Conservation (phyloP, 2,329 filamentous ascomycete genomes). For the Colletotrichum sp. region DNA sequence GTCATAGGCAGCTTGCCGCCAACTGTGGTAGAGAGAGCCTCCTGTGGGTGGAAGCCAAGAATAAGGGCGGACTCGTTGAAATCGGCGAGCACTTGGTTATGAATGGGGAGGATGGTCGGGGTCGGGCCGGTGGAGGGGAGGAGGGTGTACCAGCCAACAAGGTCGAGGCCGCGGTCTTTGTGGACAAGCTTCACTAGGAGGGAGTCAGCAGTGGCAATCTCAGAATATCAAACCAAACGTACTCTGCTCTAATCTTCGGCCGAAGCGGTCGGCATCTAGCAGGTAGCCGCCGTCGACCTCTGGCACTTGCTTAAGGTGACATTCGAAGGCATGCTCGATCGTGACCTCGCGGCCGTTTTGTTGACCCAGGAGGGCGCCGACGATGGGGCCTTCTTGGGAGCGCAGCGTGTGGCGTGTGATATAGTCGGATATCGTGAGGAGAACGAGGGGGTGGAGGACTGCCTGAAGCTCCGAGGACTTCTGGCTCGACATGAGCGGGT, state of each 20-base stretch:
- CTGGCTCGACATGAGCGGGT: slow-evolving; percentile 68
- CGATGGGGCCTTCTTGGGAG: slow-evolving; percentile 74
- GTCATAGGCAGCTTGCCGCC: slow-evolving; percentile 87
- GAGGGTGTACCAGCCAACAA: slow-evolving; percentile 93
- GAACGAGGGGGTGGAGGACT: slow-evolving; percentile 89
- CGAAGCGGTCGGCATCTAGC: slow-evolving; percentile 76
- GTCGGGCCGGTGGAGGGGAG: slow-evolving; percentile 76
- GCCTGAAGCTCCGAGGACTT: slow-evolving; percentile 79
- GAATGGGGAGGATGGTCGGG: slow-evolving; percentile 71
- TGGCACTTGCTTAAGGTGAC: slow-evolving; percentile 56
- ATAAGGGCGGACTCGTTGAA: slow-evolving; percentile 89
- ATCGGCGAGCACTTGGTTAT: slow-evolving; percentile 74
- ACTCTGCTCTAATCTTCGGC: slow-evolving; percentile 84
- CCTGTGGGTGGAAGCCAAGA: slow-evolving; percentile 81
- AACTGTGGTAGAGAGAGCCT: slow-evolving; percentile 57
- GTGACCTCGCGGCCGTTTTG: slow-evolving; percentile 91
- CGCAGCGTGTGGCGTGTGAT: slow-evolving; percentile 90
- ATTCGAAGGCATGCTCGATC: slow-evolving; percentile 92
- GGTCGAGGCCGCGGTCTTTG: slow-evolving; percentile 79
- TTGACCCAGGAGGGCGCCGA: slow-evolving; percentile 88
- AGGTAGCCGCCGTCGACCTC: slow-evolving; percentile 60
- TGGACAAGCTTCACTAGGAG: slow-evolving; percentile 83
- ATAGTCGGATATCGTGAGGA: slow-evolving; percentile 96
- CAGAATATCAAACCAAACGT: slow-evolving; percentile 32
- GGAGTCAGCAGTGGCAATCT: neutral